A percentile compares a stretch with the other conserved stretches of the same genome.
Evolutionary conservation across 306 rosid species (phyloP).

Genomic region (Parietaria judaica): DNA sequence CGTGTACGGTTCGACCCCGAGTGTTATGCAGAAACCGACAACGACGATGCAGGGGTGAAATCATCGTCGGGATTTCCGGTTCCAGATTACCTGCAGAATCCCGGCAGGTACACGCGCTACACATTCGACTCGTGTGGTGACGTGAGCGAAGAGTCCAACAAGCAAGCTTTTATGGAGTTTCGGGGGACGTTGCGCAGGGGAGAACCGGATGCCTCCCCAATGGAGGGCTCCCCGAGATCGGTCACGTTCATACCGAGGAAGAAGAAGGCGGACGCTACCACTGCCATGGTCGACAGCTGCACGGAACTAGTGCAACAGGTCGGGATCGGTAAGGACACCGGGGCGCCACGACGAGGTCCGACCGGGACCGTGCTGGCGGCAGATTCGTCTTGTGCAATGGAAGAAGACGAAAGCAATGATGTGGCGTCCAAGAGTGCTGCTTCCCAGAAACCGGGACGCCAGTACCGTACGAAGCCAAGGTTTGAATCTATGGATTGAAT

Average conservation of each 20-base stretch:
- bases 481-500: constrained; percentile 10
- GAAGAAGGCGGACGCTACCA: constrained; percentile 59
- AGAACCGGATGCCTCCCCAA: constrained; percentile 43
- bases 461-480: constrained; percentile 51
- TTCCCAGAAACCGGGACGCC: constrained; percentile 45
- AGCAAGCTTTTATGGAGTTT: constrained; percentile 69
- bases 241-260: constrained; percentile 70
- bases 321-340: constrained; percentile 28
- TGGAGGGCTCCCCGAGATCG: constrained; percentile 9
- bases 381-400: constrained; percentile 75
- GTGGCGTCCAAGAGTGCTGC: constrained; percentile 26
- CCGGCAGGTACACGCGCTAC: constrained; percentile 59
- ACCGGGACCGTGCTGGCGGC: constrained; percentile 37
- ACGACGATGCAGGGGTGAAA: constrained; percentile 24
- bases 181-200: constrained; percentile 34
- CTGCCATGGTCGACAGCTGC: constrained; percentile 41
- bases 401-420: constrained; percentile 63
- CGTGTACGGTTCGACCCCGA: constrained; percentile 79
- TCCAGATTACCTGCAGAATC: constrained; percentile 73
- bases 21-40: constrained; percentile 26
- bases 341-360: constrained; percentile 27
- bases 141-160: constrained; percentile 66
- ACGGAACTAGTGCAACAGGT: constrained; percentile 33
- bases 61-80: constrained; percentile 57
- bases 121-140: constrained; percentile 54